A percentile compares a stretch with the other conserved stretches of the same genome.
phyloP scores from a whole-genome alignment of 2,329 filamentous ascomycete genomes.

The Xylaria sp. region DNA sequence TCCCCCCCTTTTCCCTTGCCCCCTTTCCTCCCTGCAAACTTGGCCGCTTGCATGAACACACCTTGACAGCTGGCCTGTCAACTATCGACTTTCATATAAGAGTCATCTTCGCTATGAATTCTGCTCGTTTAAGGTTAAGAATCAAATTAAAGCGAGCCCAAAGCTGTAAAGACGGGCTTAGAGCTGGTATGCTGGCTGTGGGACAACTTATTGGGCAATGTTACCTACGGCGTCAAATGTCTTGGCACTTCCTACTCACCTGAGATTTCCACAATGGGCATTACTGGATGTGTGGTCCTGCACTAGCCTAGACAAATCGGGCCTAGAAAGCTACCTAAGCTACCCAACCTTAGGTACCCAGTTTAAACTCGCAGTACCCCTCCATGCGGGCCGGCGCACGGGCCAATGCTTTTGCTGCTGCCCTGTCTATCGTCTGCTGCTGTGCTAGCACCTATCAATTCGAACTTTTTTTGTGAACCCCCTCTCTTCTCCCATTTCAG shows the following conservation, averaged over 20 bases:
- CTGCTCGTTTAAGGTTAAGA: too few species aligned
- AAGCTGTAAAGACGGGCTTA: too few species aligned
- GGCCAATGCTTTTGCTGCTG: slow-evolving; percentile 13
- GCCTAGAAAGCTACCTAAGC: neutral
- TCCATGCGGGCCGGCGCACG: slow-evolving; percentile 11
- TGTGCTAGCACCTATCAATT: slow-evolving; percentile 2
- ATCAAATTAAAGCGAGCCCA: too few species aligned
- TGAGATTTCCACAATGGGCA: neutral
- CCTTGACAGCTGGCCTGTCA: too few species aligned
- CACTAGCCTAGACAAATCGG: slow-evolving; percentile 8
- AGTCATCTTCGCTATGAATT: too few species aligned
- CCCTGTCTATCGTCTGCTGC: slow-evolving; percentile 6
- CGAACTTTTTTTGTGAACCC: slow-evolving; percentile 15
- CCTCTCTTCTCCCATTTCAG: slow-evolving; percentile 6
- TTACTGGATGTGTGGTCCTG: neutral
- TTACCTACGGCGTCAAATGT: too few species aligned
- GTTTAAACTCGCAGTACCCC: slow-evolving; percentile 9
- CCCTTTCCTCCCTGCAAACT: too few species aligned
- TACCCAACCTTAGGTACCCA: neutral
- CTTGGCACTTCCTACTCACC: neutral
- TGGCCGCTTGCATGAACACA: too few species aligned
- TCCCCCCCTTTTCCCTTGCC: too few species aligned
- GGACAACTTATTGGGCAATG: too few species aligned
- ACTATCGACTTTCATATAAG: too few species aligned
- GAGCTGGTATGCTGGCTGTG: too few species aligned